Percentiles rank a stretch among this genome's conserved stretches.
These are phyloP conservation scores for Lodderomyces orthopsilosis DNA, from an alignment of 1,139 yeast genomes.

Conservation along the genomic window DNA sequence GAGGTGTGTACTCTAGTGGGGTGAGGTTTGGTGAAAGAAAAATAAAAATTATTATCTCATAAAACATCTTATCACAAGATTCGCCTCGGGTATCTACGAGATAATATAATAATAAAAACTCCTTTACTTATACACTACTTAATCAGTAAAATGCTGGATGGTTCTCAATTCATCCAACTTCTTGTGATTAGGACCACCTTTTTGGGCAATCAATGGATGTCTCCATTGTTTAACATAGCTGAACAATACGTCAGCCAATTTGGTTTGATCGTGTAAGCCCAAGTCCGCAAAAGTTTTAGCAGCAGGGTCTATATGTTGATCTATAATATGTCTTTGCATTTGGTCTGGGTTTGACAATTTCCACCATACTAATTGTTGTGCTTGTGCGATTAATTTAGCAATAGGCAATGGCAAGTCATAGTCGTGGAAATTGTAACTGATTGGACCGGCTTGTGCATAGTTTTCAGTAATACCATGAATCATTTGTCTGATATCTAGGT, in stretches of 20 bases:
- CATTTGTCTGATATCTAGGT: conserved; percentile 66
- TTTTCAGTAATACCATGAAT: conserved; percentile 64
- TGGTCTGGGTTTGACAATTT: conserved; percentile 70
- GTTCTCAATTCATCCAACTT: conserved; percentile 45
- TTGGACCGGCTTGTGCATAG: conserved; percentile 53
- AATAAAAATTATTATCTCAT: not conserved
- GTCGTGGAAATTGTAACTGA: conserved; percentile 35
- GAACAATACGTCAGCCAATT: conserved; percentile 67
- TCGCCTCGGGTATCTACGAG: conserved; percentile 5
- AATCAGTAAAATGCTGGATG: conserved; percentile 41
- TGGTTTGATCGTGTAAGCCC: conserved; percentile 62
- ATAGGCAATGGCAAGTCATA: conserved; percentile 33
- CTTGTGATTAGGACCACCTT: conserved; percentile 44
- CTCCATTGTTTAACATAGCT: conserved; percentile 58
- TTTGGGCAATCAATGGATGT: conserved; percentile 51
- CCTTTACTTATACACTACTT: not conserved
- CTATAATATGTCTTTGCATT: conserved; percentile 69
- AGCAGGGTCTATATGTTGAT: conserved; percentile 60
- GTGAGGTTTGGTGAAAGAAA: not conserved
- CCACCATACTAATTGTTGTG: conserved; percentile 65
- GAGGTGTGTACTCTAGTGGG: not conserved
- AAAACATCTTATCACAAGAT: not conserved
- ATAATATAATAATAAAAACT: not conserved
- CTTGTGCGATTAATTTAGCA: conserved; percentile 45
- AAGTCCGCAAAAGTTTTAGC: conserved; percentile 71